Evolutionary conservation across 2,329 filamentous ascomycete genomes (phyloP).

Genomic region (Fusarium sp.): DNA sequence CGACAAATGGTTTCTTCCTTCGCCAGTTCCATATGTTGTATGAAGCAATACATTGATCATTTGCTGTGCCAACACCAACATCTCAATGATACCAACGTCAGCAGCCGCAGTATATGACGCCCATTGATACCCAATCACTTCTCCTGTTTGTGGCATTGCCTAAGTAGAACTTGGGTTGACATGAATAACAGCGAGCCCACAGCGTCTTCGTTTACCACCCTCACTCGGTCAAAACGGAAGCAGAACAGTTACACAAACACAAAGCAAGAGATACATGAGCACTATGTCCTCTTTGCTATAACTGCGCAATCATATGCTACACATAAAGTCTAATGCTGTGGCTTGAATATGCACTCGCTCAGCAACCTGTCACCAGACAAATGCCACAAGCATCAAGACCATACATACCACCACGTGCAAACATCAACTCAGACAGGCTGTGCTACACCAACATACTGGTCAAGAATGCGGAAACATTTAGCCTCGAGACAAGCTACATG

Average conservation of each 20-base stretch:
- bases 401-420: neutral
- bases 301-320: neutral
- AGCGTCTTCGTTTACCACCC: neutral
- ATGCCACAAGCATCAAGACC: neutral
- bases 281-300: too few species aligned
- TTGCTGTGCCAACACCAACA: neutral
- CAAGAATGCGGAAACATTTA: neutral
- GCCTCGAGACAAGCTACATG: neutral
- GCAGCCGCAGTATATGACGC: neutral
- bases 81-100: neutral
- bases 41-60: neutral
- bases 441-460: neutral
- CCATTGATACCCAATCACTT: neutral
- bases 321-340: neutral
- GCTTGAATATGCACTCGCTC: neutral
- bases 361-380: neutral
- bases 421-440: neutral
- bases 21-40: neutral
- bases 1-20: neutral
- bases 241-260: neutral
- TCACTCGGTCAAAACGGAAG: neutral
- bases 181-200: neutral
- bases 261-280: neutral
- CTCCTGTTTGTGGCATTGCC: rapidly evolving
- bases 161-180: too few species aligned